phyloP scores from a whole-genome alignment of 495 filamentous ascomycete species.

The Xylaria curta region DNA sequence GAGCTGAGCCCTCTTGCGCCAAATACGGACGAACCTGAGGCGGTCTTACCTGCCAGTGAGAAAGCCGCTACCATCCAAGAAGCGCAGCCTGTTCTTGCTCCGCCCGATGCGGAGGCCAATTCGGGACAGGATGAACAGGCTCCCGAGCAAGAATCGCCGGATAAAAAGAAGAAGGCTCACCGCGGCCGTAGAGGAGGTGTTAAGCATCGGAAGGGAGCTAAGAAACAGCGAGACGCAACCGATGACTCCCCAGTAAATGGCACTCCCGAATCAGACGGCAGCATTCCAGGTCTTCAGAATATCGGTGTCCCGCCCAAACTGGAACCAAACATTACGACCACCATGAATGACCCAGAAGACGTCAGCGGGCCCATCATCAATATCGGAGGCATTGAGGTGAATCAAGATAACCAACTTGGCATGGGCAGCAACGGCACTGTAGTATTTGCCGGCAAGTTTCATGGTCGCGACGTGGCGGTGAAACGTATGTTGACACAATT shows the following conservation, averaged over 20 bases:
- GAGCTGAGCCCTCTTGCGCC: neutral
- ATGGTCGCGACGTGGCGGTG: conserved; percentile 90
- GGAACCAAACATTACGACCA: conserved; percentile 63
- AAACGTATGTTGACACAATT: conserved; percentile 96
- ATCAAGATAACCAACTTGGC: conserved; percentile 74
- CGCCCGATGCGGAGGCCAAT: conserved; percentile 45
- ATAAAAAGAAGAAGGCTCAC: conserved; percentile 78
- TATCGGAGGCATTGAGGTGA: conserved; percentile 75
- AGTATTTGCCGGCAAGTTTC: conserved; percentile 84
- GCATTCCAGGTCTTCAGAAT: conserved; percentile 45
- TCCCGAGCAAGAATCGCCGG: conserved; percentile 36
- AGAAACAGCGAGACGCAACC: conserved; percentile 47
- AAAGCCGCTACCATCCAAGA: neutral
- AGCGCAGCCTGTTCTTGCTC: neutral
- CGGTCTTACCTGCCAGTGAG: conserved; percentile 25
- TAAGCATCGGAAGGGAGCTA: conserved; percentile 66
- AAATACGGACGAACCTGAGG: conserved; percentile 32
- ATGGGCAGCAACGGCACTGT: conserved; percentile 86
- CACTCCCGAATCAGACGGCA: conserved; percentile 36
- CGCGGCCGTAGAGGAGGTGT: conserved; percentile 84
- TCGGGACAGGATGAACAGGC: conserved; percentile 45
- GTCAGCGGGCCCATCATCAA: conserved; percentile 66
- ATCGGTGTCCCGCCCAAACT: conserved; percentile 55
- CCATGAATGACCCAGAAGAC: conserved; percentile 56
- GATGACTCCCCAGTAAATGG: conserved; percentile 47